Evolutionary conservation across 331 rosid species (phyloP).

Genomic region (Pyrus hybrid): DNA sequence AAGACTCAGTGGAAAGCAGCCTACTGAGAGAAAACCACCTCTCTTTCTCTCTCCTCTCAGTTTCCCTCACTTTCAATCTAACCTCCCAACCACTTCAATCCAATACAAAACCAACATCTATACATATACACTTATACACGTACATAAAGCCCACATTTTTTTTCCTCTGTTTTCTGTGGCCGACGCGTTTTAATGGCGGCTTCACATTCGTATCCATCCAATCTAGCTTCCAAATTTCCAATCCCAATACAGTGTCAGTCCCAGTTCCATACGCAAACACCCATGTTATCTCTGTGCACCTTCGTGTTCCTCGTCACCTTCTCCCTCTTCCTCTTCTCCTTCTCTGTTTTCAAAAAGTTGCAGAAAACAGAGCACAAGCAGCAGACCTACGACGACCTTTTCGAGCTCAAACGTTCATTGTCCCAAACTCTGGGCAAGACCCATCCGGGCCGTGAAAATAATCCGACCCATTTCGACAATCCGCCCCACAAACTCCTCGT

Average conservation of each 20-base stretch:
- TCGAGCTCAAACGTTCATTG: constrained; percentile 8
- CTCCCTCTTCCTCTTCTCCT: constrained; percentile 12
- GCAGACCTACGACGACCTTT: constrained; percentile 14
- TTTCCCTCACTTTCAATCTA: no score
- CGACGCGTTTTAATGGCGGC: constrained; percentile 61
- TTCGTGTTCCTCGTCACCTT: constrained; percentile 19
- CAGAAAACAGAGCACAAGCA: constrained; percentile 16
- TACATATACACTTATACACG: background rate
- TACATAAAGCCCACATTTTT: background rate
- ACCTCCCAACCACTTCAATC: background rate
- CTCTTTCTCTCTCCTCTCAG: no score
- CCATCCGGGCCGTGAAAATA: background rate
- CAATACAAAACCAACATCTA: background rate
- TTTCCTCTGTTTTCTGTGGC: constrained; percentile 2
- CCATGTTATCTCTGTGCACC: constrained; percentile 28
- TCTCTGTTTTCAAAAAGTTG: constrained; percentile 24
- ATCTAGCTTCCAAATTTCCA: constrained; percentile 18
- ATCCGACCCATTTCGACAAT: constrained; percentile 24
- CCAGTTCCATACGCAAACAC: constrained; percentile 20
- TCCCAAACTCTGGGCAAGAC: background rate
- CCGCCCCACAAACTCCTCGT: constrained; percentile 26
- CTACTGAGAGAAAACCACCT: no score
- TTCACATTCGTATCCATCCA: constrained; percentile 4
- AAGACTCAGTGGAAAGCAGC: no score
- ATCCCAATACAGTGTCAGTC: background rate